phyloP scores from a whole-genome alignment of 1,284 basidiomycete species.

The Ceratobasidium sp. region DNA sequence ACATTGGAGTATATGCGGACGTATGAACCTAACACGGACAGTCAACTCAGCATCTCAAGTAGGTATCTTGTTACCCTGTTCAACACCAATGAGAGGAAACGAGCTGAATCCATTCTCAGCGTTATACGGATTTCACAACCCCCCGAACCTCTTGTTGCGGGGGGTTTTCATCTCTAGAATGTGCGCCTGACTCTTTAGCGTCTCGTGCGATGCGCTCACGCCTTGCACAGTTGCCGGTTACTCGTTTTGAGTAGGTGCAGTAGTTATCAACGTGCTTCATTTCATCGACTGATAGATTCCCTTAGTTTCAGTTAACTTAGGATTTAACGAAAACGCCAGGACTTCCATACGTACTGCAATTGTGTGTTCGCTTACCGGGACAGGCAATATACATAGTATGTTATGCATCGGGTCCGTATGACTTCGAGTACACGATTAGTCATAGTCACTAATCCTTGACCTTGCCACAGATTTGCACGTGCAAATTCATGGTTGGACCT shows the following conservation, averaged over 20 bases:
- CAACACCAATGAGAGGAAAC: background rate
- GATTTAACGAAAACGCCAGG: no score
- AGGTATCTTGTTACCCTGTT: background rate
- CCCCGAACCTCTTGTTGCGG: background rate
- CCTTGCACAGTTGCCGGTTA: constrained; percentile 8
- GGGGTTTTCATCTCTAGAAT: constrained; percentile 1
- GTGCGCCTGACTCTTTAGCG: background rate
- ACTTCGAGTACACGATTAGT: no score
- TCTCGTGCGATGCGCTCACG: background rate
- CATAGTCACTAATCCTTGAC: no score
- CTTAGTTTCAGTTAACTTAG: background rate
- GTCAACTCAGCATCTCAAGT: background rate
- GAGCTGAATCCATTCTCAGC: background rate
- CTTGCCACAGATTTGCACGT: constrained; percentile 9
- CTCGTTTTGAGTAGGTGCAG: constrained; percentile 1
- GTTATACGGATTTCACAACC: background rate
- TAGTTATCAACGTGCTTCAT: background rate
- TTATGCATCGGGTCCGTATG: no score
- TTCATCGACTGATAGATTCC: background rate
- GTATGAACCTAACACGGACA: background rate
- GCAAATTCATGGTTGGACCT: constrained; percentile 7
- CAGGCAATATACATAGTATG: no score
- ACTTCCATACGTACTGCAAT: no score
- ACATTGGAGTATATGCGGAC: constrained; percentile 9
- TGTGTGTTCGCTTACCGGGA: no score